Evolutionary conservation across 2,329 filamentous ascomycete genomes (phyloP), one percentile per base, ranked within the genome.

Genomic region (Stagonosporopsis vannaccii): DNA sequence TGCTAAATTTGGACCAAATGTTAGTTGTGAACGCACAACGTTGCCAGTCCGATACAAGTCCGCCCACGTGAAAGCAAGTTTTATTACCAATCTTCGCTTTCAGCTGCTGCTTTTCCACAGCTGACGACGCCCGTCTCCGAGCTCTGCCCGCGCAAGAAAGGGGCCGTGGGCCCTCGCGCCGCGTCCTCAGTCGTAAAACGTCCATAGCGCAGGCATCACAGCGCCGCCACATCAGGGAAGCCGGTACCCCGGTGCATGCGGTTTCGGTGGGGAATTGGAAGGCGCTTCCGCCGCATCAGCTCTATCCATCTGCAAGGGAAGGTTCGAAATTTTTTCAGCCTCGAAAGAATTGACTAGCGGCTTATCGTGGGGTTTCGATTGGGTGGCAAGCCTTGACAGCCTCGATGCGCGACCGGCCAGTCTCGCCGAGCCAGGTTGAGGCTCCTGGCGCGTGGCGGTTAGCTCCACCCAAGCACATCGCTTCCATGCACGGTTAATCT

Each of bases 401-500:
- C 12, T 35, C 41, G 22, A 41, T 26, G 36, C 37, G 37, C 36
- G 35, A 30, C 42, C 56, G 56, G 45, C 45, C 44, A 58, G 56
- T 50, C 41, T 58, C 56, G 56, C 56, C 56, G 49, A 50, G 44
- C 56, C 28, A 58, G 56, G 56, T 54, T 50, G 50, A 54, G 56
- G 56, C 49, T 53, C 45, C 56, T 54, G 40, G 50, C 36, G 50
- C 50, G 56, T 53, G 49, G 56, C 50, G 56, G 56, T 35, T 51
- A 43, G 56, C 49, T 54, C 56, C 56, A 50, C 56, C 20, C 36
- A 50, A 22, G 50, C 30, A 58, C 44, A 58, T 58, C 56, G 49
- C 56, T 58, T 54, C 56, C 50, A 58, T 58, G 56, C 56, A 54
- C 25, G 50, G 56, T 51, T 52, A 52, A 53, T 54, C 56, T 23